phyloP scores from a whole-genome alignment of 2,329 filamentous ascomycete genomes.

The Colletotrichum filicis region DNA sequence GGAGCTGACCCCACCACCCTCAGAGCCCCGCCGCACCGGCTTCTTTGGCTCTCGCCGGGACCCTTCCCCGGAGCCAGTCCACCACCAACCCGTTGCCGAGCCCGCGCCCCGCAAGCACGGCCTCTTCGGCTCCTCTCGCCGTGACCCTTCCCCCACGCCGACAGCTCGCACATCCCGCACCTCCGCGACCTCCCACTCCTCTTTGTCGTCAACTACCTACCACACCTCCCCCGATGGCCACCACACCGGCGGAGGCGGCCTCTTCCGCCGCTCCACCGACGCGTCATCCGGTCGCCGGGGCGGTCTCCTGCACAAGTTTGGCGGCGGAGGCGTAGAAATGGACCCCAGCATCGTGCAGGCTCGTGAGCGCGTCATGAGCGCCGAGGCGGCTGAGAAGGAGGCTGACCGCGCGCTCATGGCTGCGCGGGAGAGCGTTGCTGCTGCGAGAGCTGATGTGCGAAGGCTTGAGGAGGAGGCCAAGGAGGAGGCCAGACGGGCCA shows the following conservation, averaged over 20 bases:
- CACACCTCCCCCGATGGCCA: constrained; percentile 37
- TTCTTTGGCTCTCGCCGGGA: constrained; percentile 41
- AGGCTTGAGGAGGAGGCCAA: constrained; percentile 72
- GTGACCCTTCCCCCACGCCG: constrained; percentile 39
- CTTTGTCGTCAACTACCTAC: constrained; percentile 36
- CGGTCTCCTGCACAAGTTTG: constrained; percentile 56
- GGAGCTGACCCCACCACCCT: constrained; percentile 41
- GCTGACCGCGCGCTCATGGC: constrained; percentile 72
- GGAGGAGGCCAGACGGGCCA: constrained; percentile 72
- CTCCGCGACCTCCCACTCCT: constrained; percentile 36
- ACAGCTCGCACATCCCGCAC: constrained; percentile 41
- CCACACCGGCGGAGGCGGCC: constrained; percentile 36
- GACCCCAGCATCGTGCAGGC: constrained; percentile 73
- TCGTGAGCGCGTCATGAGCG: constrained; percentile 68
- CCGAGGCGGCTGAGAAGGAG: constrained; percentile 72
- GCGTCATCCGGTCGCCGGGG: constrained; percentile 42
- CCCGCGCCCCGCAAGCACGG: constrained; percentile 42
- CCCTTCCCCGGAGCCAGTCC: constrained; percentile 41
- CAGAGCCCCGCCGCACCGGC: constrained; percentile 35
- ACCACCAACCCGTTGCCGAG: constrained; percentile 43
- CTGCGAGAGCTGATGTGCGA: constrained; percentile 72
- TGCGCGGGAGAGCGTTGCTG: constrained; percentile 67
- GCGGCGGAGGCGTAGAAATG: constrained; percentile 57
- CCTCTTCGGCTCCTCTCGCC: constrained; percentile 48
- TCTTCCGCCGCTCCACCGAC: constrained; percentile 43